A percentile compares a stretch with the other conserved stretches of the same genome.
These are phyloP conservation scores for Teunomyces barrocoloradensis DNA, from an alignment of 805 yeast species.

Conservation along the genomic window DNA sequence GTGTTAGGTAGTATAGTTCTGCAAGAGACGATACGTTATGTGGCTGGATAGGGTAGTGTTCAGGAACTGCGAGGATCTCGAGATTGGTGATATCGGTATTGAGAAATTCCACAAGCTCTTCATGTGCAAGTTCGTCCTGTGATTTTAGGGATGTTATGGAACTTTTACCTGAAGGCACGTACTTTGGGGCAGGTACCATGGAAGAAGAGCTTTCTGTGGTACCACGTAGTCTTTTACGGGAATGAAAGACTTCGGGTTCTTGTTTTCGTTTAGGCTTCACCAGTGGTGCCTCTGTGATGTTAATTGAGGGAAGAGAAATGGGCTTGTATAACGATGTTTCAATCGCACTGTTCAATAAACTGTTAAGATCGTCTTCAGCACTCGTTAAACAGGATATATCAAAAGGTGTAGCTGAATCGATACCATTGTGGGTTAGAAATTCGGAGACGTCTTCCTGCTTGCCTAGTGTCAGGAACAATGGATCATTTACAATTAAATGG, in stretches of 20 bases:
- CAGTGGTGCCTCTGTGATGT: neutral
- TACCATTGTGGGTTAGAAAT: constrained; percentile 2
- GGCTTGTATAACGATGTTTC: constrained; percentile 3
- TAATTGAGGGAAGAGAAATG: neutral
- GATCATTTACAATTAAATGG: constrained; percentile 15
- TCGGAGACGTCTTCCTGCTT: constrained; percentile 3
- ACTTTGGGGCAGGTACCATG: neutral
- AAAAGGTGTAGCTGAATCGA: neutral
- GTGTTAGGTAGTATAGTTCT: constrained; percentile 82
- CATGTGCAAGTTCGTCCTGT: constrained; percentile 19
- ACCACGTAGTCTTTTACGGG: neutral
- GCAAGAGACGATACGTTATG: constrained; percentile 61
- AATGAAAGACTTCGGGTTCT: neutral
- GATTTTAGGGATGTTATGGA: constrained; percentile 16
- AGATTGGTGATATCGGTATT: constrained; percentile 26
- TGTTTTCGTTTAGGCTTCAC: neutral
- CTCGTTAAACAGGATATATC: constrained; percentile 2
- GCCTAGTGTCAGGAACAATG: constrained; percentile 7
- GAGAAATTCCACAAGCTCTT: constrained; percentile 21
- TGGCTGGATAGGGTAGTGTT: constrained; percentile 39
- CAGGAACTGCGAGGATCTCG: constrained; percentile 40
- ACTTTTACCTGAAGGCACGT: constrained; percentile 1
- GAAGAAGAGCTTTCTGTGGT: neutral
- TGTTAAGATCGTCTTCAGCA: constrained; percentile 3
- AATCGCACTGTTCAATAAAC: constrained; percentile 1